phyloP scores from a whole-genome alignment of 768 basidiomycete species.

The Pisolithus sp. region DNA sequence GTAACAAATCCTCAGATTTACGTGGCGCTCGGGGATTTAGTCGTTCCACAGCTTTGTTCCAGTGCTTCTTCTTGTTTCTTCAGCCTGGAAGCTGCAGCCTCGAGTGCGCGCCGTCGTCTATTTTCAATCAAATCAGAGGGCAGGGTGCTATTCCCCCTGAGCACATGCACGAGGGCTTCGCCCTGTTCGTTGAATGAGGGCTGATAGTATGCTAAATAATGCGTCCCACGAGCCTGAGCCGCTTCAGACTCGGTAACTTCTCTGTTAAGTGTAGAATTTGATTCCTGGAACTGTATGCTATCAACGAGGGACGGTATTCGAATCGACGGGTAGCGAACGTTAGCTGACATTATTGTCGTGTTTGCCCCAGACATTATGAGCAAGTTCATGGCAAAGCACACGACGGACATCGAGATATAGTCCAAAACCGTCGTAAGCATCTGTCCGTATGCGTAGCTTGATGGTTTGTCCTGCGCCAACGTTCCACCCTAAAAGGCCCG shows the following conservation, averaged over 20 bases:
- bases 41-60: slow-evolving; percentile 66
- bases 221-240: slow-evolving; percentile 44
- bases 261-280: slow-evolving; percentile 67
- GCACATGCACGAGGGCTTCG: slow-evolving; percentile 45
- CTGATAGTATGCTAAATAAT: slow-evolving; percentile 46
- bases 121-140: slow-evolving; percentile 49
- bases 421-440: slow-evolving; percentile 67
- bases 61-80: slow-evolving; percentile 63
- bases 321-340: background rate
- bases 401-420: slow-evolving; percentile 56
- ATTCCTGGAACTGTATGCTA: slow-evolving; percentile 58
- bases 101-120: slow-evolving; percentile 45
- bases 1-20: background rate
- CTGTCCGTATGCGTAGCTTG: slow-evolving; percentile 65
- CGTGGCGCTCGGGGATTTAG: slow-evolving; percentile 1
- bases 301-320: background rate
- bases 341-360: slow-evolving; percentile 64
- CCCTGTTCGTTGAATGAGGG: slow-evolving; percentile 52
- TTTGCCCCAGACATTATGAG: slow-evolving; percentile 69
- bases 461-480: slow-evolving; percentile 55
- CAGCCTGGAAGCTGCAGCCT: slow-evolving; percentile 57
- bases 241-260: slow-evolving; percentile 68
- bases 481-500: slow-evolving; percentile 64
- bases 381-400: slow-evolving; percentile 71
- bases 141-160: slow-evolving; percentile 40